Conservation (phyloP, 331 rosid genomes). For the Stylosanthes scabra region DNA sequence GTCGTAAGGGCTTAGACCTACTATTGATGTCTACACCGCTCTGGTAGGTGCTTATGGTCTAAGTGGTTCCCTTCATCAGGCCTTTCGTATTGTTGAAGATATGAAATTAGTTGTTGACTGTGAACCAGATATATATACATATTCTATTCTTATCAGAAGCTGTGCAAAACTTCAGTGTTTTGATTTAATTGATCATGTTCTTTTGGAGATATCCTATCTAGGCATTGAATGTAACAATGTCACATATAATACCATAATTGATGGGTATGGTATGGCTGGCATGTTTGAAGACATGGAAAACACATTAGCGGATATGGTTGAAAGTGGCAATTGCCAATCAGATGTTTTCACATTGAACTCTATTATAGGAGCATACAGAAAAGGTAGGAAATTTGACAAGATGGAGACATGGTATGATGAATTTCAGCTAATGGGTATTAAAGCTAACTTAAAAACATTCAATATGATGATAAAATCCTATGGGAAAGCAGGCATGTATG, state of each 20-base stretch:
- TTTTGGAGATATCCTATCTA: constrained; percentile 73
- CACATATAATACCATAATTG: constrained; percentile 78
- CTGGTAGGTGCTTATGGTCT: constrained; percentile 79
- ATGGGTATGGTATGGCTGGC: constrained; percentile 78
- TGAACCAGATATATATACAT: constrained; percentile 75
- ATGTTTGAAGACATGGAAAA: constrained; percentile 87
- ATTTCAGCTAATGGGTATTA: constrained; percentile 79
- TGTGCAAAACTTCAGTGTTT: constrained; percentile 63
- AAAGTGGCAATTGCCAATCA: constrained; percentile 71
- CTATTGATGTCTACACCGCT: constrained; percentile 86
- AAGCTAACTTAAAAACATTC: constrained; percentile 78
- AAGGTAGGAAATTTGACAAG: constrained; percentile 63
- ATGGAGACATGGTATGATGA: constrained; percentile 97
- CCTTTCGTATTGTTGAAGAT: constrained; percentile 71
- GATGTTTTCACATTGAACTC: constrained; percentile 86
- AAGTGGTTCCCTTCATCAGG: constrained; percentile 72
- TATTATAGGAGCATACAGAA: constrained; percentile 72
- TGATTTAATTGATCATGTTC: constrained; percentile 63
- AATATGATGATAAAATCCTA: constrained; percentile 82
- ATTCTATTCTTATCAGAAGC: constrained; percentile 70
- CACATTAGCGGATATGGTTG: constrained; percentile 75
- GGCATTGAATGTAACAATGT: constrained; percentile 70
- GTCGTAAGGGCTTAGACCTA: constrained; percentile 83
- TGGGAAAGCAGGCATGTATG: constrained; percentile 78
- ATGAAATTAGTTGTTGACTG: constrained; percentile 81